Base-by-base conservation (phyloP, 2,329 filamentous ascomycete genomes). In the Cladosporium halotolerans region DNA sequence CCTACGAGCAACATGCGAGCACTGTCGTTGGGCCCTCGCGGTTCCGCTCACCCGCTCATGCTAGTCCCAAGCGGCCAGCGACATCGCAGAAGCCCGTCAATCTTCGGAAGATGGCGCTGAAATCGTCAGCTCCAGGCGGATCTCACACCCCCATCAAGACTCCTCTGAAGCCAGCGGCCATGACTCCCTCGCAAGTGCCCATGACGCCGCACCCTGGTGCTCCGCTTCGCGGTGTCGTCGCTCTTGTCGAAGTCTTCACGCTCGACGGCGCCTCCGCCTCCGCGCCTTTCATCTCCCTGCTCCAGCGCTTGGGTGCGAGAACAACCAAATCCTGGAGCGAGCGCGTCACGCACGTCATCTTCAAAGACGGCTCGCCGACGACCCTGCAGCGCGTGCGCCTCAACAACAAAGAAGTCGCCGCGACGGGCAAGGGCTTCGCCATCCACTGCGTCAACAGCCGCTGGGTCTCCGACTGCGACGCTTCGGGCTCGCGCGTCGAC, bases 361-460 rank as follows among this genome's bases (percentile, higher is more conserved):
- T 66, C 66, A 70, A 70, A 49, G 67, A 70, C 43, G 68, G 68
- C 6, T 66, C 66, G 14, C 67, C 67, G 1, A 63, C 62, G 4
- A 66, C 65, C 2, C 58, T 70, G 9, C 64, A 68, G 45, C 60
- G 61, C 18, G 62, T 70, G 8, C 60, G 64, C 2, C 33, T 65
- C 2, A 63, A 65, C 58, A 68, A 69, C 58, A 65, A 66, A 46
- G 62, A 65, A 11, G 55, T 64, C 19, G 54, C 56, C 11, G 55
- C 57, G 39, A 57, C 19, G 16, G 59, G 57, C 9, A 55, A 55
- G 18, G 66, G 62, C 13, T 55, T 57, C 9, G 49, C 58, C 28
- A 59, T 70, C n/a, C 60, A 63, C 55, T 67, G 67, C 50, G 67
- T 70, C 55, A 70, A 69, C 57, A 67, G 64, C 31, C 66, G 68